These are phyloP conservation scores for Thielaviopsis ethacetica DNA, from an alignment of 2,329 filamentous ascomycete genomes.

Conservation along the genomic window DNA sequence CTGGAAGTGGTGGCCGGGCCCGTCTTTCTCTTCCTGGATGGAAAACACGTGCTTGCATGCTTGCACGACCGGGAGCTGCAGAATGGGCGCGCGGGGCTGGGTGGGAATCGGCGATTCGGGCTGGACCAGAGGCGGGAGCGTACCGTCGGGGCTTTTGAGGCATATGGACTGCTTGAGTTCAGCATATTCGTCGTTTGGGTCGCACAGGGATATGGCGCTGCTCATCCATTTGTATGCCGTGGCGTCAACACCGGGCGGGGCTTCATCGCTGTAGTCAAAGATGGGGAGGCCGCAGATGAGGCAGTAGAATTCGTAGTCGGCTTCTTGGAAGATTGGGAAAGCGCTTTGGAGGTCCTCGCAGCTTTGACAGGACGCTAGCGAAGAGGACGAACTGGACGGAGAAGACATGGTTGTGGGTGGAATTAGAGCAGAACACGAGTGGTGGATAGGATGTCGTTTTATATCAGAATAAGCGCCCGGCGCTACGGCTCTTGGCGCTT, in stretches of 20 bases:
- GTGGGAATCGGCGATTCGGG: background rate
- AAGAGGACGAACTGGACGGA: too few species aligned
- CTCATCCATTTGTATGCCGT: background rate
- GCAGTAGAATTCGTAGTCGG: background rate
- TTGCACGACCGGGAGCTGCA: background rate
- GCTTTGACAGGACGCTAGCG: too few species aligned
- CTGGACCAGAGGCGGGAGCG: too few species aligned
- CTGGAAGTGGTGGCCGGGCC: background rate
- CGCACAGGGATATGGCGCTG: background rate
- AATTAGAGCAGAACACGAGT: too few species aligned
- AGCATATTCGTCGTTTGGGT: background rate
- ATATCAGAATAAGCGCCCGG: too few species aligned
- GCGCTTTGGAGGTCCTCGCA: too few species aligned
- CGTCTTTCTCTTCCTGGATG: background rate
- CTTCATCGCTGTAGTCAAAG: background rate
- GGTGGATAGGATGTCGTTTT: too few species aligned
- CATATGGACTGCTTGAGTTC: background rate
- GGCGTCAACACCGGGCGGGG: background rate
- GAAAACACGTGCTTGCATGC: background rate
- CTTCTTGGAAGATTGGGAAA: background rate
- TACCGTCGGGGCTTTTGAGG: background rate
- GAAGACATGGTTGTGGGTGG: too few species aligned
- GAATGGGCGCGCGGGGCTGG: background rate
- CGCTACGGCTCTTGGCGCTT: too few species aligned
- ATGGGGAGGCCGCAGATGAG: background rate